phyloP scores from a whole-genome alignment of 1,139 yeast genomes.

The Chernovozyma aurita region DNA sequence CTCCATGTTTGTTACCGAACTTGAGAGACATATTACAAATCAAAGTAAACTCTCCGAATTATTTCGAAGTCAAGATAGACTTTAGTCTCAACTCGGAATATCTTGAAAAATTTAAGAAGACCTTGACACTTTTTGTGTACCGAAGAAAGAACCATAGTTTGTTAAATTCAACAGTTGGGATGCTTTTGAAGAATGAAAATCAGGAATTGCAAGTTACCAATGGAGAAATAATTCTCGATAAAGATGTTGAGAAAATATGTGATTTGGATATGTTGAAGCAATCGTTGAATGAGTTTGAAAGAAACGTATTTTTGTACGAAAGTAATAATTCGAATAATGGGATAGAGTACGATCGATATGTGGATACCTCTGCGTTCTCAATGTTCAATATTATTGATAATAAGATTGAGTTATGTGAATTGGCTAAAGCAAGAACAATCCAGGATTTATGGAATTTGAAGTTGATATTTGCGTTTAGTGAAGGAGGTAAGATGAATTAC shows the following conservation, averaged over 20 bases:
- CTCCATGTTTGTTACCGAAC: conserved; percentile 74
- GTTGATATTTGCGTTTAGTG: conserved; percentile 60
- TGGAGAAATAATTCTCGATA: conserved; percentile 22
- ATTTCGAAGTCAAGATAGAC: conserved; percentile 42
- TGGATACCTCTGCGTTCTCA: conserved; percentile 21
- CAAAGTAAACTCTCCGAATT: conserved; percentile 37
- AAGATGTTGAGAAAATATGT: conserved; percentile 20
- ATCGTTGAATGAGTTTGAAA: conserved; percentile 30
- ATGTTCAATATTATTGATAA: conserved; percentile 51
- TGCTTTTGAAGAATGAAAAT: conserved; percentile 33
- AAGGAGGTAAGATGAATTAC: conserved; percentile 14
- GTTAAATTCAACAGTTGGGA: conserved; percentile 31
- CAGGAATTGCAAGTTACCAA: conserved; percentile 27
- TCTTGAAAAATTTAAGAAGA: conserved; percentile 39
- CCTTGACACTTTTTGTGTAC: conserved; percentile 48
- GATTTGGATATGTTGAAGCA: conserved; percentile 22
- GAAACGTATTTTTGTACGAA: conserved; percentile 30
- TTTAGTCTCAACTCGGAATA: conserved; percentile 34
- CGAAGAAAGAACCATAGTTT: conserved; percentile 40
- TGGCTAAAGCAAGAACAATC: conserved; percentile 42
- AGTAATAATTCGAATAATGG: conserved; percentile 10
- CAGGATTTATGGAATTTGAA: conserved; percentile 68
- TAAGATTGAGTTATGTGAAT: conserved; percentile 46
- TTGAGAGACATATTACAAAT: conserved; percentile 43
- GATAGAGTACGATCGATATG: conserved; percentile 7